Conservation (phyloP, 345 rosid species). For the Rhizophora mangle region DNA sequence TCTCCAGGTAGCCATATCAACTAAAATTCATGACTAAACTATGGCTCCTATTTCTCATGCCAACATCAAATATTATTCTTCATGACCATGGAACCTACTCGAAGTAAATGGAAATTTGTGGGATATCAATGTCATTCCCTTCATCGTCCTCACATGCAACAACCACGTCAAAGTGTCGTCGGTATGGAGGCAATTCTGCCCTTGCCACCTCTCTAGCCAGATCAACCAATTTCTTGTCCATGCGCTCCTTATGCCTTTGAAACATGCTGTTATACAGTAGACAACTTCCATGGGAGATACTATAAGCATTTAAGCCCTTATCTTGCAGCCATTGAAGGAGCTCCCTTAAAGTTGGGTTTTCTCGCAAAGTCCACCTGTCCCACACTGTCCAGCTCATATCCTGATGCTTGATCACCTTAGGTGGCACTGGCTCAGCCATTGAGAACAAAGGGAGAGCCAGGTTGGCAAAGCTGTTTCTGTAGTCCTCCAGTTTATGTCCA, state of each 20-base stretch:
- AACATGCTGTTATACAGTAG: conserved; percentile 89
- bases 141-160: conserved; percentile 91
- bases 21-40: neutral
- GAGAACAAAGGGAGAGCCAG: conserved; percentile 87
- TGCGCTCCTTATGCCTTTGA: conserved; percentile 72
- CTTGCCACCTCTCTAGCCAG: conserved; percentile 82
- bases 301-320: conserved; percentile 76
- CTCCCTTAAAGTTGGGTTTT: conserved; percentile 69
- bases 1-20: neutral
- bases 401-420: conserved; percentile 73
- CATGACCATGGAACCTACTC: conserved; percentile 17
- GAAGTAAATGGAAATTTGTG: conserved; percentile 82
- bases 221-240: conserved; percentile 72
- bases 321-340: conserved; percentile 74
- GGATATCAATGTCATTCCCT: conserved; percentile 81
- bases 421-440: conserved; percentile 95
- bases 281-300: conserved; percentile 87
- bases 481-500: conserved; percentile 81
- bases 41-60: neutral
- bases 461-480: conserved; percentile 92
- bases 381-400: conserved; percentile 96
- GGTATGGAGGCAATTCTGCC: conserved; percentile 62
- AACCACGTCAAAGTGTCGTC: conserved; percentile 83
- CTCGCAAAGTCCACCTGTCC: conserved; percentile 78
- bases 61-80: neutral